A percentile compares a stretch with the other conserved stretches of the same genome.
phyloP scores from a whole-genome alignment of 2,329 filamentous ascomycete species.

The Trichoderma polysporum region DNA sequence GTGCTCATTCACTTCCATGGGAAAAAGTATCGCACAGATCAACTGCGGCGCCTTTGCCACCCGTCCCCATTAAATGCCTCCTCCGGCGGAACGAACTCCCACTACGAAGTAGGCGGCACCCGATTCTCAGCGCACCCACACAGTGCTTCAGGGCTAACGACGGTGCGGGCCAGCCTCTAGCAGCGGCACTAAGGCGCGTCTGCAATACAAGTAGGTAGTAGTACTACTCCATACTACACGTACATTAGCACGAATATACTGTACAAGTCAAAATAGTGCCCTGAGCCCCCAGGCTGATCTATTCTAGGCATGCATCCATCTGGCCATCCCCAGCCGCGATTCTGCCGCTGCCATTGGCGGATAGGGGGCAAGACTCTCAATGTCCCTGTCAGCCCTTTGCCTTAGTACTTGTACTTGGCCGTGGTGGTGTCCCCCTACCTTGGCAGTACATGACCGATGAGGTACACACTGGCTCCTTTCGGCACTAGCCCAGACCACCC shows the following conservation, averaged over 20 bases:
- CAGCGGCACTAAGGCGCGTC: background rate
- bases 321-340: constrained; percentile 1
- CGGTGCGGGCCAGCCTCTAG: background rate
- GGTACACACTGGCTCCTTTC: background rate
- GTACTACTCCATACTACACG: too few species aligned
- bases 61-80: background rate
- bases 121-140: constrained; percentile 11
- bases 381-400: constrained; percentile 18
- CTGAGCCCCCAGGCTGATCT: constrained; percentile 7
- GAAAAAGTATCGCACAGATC: background rate
- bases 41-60: constrained; percentile 4
- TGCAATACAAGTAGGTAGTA: background rate
- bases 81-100: background rate
- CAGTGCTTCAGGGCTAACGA: constrained; percentile 7
- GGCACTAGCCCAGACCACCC: background rate
- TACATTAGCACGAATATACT: background rate
- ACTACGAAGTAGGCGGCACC: background rate
- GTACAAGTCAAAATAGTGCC: background rate
- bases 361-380: constrained; percentile 1
- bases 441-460: background rate
- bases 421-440: background rate
- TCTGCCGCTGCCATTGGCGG: constrained; percentile 11
- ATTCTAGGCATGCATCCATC: constrained; percentile 11
- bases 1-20: background rate
- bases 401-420: background rate